Conservation (phyloP, 257 asterid genomes). For the Avicennia marina region DNA sequence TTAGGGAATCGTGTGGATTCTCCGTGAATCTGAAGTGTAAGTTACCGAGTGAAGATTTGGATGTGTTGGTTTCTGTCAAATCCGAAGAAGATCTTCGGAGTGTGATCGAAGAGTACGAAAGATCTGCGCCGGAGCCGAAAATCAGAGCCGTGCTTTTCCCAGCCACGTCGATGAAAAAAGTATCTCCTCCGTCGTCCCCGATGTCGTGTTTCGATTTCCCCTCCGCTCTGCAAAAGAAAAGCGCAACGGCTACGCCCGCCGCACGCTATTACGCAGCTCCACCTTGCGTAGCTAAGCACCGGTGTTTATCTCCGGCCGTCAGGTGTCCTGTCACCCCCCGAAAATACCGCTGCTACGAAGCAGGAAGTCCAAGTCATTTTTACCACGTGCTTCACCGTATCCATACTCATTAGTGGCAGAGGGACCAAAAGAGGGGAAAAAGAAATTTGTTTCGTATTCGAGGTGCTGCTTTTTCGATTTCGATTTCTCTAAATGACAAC, state of each 20-base stretch:
- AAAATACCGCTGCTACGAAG: conserved; percentile 18
- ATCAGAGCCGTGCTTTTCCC: conserved; percentile 69
- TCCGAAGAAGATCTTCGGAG: conserved; percentile 64
- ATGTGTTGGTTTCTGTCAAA: conserved; percentile 57
- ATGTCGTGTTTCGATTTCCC: conserved; percentile 59
- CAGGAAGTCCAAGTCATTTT: conserved; percentile 19
- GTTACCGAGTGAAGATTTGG: conserved; percentile 73
- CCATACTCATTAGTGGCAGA: conserved; percentile 19
- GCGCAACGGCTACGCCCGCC: conserved; percentile 9
- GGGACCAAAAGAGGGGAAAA: not conserved
- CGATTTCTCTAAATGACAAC: too few relatives aligned
- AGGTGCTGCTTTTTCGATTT: too few relatives aligned
- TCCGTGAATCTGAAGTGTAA: conserved; percentile 67
- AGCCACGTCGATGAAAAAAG: conserved; percentile 35
- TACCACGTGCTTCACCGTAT: conserved; percentile 25
- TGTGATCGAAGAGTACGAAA: conserved; percentile 66
- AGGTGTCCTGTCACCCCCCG: conserved; percentile 20
- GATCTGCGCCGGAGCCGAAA: conserved; percentile 45
- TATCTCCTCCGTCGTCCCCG: conserved; percentile 66
- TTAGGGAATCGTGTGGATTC: conserved; percentile 62
- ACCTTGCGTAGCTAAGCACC: conserved; percentile 10
- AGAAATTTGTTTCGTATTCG: too few relatives aligned
- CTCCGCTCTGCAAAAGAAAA: conserved; percentile 13
- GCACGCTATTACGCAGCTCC: conserved; percentile 15
- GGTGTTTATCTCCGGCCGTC: conserved; percentile 18